phyloP scores from a whole-genome alignment of 164 flowering plant genomes.

The Piper betle region DNA sequence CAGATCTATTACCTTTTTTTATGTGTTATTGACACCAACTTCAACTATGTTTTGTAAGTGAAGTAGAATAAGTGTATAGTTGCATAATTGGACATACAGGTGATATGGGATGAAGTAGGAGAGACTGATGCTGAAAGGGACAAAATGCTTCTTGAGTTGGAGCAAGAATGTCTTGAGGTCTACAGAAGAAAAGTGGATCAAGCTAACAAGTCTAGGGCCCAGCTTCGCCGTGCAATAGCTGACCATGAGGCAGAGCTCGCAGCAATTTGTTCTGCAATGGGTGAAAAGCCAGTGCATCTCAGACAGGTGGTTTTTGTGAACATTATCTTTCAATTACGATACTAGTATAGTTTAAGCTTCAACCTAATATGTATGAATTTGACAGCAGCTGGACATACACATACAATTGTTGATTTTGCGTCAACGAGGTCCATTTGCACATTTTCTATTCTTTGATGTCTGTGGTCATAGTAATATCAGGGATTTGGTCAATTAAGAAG shows the following conservation, averaged over 20 bases:
- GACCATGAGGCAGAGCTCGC: slow-evolving; percentile 60
- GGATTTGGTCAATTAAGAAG: no score
- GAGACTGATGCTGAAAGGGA: slow-evolving; percentile 54
- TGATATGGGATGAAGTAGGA: slow-evolving; percentile 87
- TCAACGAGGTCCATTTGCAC: no score
- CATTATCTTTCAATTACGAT: no score
- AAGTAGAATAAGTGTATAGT: no score
- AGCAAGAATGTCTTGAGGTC: slow-evolving; percentile 61
- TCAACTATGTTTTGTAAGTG: background rate
- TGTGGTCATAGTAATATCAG: no score
- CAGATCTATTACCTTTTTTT: no score
- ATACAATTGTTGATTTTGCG: no score
- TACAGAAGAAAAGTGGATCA: slow-evolving; percentile 61
- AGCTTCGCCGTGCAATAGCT: slow-evolving; percentile 48
- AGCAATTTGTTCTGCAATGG: slow-evolving; percentile 46
- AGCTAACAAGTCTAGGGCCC: slow-evolving; percentile 41
- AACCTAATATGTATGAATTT: no score
- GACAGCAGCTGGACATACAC: no score
- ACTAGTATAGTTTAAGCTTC: no score
- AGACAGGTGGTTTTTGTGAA: slow-evolving; percentile 27
- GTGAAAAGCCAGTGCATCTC: slow-evolving; percentile 35
- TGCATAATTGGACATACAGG: slow-evolving; percentile 17
- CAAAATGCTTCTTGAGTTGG: slow-evolving; percentile 46
- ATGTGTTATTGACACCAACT: background rate
- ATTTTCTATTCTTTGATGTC: no score